Evolutionary conservation across 2,329 filamentous ascomycete species (phyloP), one percentile per base, ranked within the genome.

Genomic region (Arthrobotrys conoides): DNA sequence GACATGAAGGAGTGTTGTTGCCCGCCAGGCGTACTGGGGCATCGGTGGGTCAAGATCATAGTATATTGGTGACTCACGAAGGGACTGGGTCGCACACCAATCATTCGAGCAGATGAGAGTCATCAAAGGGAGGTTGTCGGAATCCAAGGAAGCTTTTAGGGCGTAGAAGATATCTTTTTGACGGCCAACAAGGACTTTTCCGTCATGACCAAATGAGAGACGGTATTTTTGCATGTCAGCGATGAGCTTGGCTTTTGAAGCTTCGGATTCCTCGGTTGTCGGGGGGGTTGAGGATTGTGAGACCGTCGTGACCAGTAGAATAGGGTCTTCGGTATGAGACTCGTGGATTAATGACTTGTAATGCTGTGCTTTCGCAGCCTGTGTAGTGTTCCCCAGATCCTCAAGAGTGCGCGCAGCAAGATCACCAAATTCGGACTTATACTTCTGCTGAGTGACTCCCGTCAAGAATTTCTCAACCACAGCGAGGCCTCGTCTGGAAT

Each of bases 1-100:
- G 8, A 78, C 75, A 48, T 78, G 75, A 16, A 78, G 63, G 12
- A 78, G 53, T 2, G 75, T 78, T n/a, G 75, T 78, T 22, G 75
- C 75, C 4, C 75, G 61, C 75, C 75, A 78, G 46, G 68, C 68
- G 44, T 78, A 78, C 36, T 78, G 75, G 16, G 75, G 75, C 75
- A 78, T 78, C 24, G 75, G 75, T 27, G 75, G 75, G 46, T 78
- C 75, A 1, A 78, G 64, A 38, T 78, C 75, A 18, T 72, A 78
- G 44, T 24, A 72, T 20, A 78, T 78, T 22, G 75, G 75, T 14
- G 75, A 68, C 16, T 72, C 68, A 27, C 75, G 68, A 0, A 78
- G 57, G 8, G 53, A 33, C 33, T 68, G 63, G 10, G 61, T 69
- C 14, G 75, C 75, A 55, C 63, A 72, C 66, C 68, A 78, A 36